Percentiles rank a stretch among this genome's conserved stretches.
These are phyloP conservation scores for Trifolium repens DNA, from an alignment of 306 rosid species.

Conservation along the genomic window DNA sequence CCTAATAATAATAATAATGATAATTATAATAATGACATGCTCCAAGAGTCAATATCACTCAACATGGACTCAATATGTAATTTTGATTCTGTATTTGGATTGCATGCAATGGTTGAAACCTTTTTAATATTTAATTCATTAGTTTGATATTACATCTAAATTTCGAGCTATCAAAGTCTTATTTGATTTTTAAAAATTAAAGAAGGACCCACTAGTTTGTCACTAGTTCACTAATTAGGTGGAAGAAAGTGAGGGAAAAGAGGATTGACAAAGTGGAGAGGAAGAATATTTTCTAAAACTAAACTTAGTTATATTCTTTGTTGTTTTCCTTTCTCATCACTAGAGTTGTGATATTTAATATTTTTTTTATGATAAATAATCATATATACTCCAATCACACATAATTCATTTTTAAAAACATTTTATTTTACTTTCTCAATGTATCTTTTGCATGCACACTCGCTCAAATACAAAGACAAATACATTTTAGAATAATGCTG, in stretches of 20 bases:
- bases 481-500: no score
- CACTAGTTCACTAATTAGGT: background rate
- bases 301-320: background rate
- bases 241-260: background rate
- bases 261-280: background rate
- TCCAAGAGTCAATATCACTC: conserved; percentile 19
- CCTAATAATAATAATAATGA: background rate
- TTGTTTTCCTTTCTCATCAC: background rate
- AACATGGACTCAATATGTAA: background rate
- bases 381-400: no score
- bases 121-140: conserved; percentile 1
- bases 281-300: conserved; percentile 10
- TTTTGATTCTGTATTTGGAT: conserved; percentile 26
- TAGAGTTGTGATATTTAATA: no score
- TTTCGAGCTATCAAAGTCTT: conserved; percentile 3
- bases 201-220: background rate
- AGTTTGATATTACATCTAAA: background rate
- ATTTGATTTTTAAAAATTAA: background rate
- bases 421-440: no score
- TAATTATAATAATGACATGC: background rate
- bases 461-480: no score
- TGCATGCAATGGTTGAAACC: conserved; percentile 25
- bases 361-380: no score
- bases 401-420: no score
- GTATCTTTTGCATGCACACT: no score